Evolutionary conservation across 768 basidiomycete species (phyloP), one percentile per base, ranked within the genome.

Genomic region (Russula foetens): DNA sequence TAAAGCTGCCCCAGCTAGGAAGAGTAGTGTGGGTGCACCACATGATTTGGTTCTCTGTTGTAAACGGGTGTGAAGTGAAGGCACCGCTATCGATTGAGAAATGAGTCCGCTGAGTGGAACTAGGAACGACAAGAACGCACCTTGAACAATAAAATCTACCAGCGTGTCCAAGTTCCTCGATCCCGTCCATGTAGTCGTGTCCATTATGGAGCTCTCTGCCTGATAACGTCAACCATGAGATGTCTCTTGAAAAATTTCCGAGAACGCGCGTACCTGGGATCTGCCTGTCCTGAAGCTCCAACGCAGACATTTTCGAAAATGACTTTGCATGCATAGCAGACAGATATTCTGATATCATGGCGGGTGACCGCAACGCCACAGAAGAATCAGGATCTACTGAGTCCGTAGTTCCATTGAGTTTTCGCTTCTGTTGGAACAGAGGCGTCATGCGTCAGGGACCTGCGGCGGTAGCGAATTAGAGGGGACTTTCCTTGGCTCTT

Each of bases 21-120:
- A 89, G 14, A 99, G 73, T 45, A 97, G 75, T 3, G 92, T 91
- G 2, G 96, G 96, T 41, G 92, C 81, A n/a, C 92, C 93, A 60
- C 79, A 81, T 49, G 78, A 75, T 69, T 90, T 91, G 52, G 92
- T 83, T 66, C 77, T 78, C 71, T 96, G 92, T 28, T 79, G 77
- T 12, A 98, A 74, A 58, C 90, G 83, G 63, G 79, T 80, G 67
- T 80, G 83, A 28, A 94, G 75, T 53, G 75, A 78, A 58, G 87
- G 92, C 53, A 86, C 75, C 65, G 78, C 91, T 90, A 67, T 24
- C 7, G 39, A 26, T 56, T 3, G 46, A 4, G 29, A 19, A 24
- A 49, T 60, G n/a, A 63, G 44, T 45, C 39, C 3, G 29, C 24
- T 23, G 39, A 28, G n/a, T 35, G 56, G 21, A 23, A 38, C 48